Percentiles rank a stretch among this genome's conserved stretches.
Evolutionary conservation across 2,329 filamentous ascomycete species (phyloP).

Genomic region (Graphiopsis chlorocephala): DNA sequence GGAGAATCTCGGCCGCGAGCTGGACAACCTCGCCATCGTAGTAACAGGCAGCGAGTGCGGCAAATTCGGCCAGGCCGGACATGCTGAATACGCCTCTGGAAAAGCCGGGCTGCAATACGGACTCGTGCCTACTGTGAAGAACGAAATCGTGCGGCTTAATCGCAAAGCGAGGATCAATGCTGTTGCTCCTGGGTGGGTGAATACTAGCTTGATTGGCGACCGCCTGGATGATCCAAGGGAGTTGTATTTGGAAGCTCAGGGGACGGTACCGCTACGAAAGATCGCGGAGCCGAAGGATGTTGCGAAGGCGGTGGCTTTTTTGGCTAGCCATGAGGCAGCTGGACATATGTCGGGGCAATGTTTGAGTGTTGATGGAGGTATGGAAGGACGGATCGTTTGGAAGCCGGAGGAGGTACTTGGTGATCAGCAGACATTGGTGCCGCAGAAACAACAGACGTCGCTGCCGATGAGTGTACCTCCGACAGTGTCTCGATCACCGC

Average conservation of each 20-base stretch:
- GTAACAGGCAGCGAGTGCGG: conserved; percentile 54
- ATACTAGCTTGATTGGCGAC: conserved; percentile 49
- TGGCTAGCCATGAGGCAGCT: conserved; percentile 51
- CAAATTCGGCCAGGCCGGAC: conserved; percentile 50
- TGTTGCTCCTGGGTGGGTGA: conserved; percentile 50
- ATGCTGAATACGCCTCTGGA: conserved; percentile 52
- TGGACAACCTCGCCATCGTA: conserved; percentile 52
- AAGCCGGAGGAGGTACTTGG: conserved; percentile 41
- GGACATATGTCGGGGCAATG: conserved; percentile 56
- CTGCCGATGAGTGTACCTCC: conserved; percentile 7
- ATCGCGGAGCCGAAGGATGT: conserved; percentile 51
- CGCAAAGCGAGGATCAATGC: conserved; percentile 52
- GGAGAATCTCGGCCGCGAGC: conserved; percentile 34
- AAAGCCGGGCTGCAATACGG: conserved; percentile 54
- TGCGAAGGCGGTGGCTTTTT: conserved; percentile 48
- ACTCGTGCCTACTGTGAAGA: conserved; percentile 52
- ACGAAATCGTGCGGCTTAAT: conserved; percentile 54
- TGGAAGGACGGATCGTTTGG: conserved; percentile 53
- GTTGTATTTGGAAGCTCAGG: conserved; percentile 50
- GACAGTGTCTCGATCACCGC: conserved; percentile 15
- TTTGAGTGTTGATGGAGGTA: conserved; percentile 51
- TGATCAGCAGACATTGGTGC: conserved; percentile 8
- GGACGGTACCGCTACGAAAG: conserved; percentile 48
- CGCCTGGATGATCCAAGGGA: conserved; percentile 50
- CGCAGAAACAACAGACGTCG: not conserved